Base-by-base conservation (phyloP, 148 eudicot species). In the Gaultheria prostrata region DNA sequence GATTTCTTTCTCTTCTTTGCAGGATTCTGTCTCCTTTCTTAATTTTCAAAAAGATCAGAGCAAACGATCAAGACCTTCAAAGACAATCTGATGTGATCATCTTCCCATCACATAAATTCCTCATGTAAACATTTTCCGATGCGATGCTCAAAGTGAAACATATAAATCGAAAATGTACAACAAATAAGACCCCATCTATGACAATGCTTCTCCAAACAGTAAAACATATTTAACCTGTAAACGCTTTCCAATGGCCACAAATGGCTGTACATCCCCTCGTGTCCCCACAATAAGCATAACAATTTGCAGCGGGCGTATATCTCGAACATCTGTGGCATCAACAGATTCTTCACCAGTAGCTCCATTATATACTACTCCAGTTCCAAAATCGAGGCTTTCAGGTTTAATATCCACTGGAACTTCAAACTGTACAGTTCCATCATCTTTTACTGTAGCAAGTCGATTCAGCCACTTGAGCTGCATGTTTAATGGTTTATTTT, bases 241-340 rank as follows among this genome's bases (percentile, higher is more conserved):
- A 85, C 91, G 90, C 76, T 94, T 95, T 45, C 98, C 98, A 85
- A 95, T 95, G 50, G 98, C 98, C 87, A 95, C 84, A 83, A 95
- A 95, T 74, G 98, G 98, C 75, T 95, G 98, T 76, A 95, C 98
- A 86, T 95, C 98, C 57, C 98, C 98, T 85, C 96, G 89, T 74
- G 98, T 95, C 53, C 98, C 98, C 87, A 95, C 98, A 63, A 95
- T 94, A 49, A 95, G 95, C 89, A 95, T 93, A 28, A 94, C 98
- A 76, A 95, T 95, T 81, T 94, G 93, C 84, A 95, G 84, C 4
- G 98, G 98, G 79, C 92, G 93, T 86, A 90, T 83, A 71, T 90
- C 89, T 46, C 82, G 88, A 87, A 88, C 85, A 30, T 89, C 95
- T 28, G 80, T 48, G 54, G 61, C 75, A 80, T 89, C 91, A 63